Conservation (phyloP, 306 rosid species). For the Cyamopsis tetragonoloba region DNA sequence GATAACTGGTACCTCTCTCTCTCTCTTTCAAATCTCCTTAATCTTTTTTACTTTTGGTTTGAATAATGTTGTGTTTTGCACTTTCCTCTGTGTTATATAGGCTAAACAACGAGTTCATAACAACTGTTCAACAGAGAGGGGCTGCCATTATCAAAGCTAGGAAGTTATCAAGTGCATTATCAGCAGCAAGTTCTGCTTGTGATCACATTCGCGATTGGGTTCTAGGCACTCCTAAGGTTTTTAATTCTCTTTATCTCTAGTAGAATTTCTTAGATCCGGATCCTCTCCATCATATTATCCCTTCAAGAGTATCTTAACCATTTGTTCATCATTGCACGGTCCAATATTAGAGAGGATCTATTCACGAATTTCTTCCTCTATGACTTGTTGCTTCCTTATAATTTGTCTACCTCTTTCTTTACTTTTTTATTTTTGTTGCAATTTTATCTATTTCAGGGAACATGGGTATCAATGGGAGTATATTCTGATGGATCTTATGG, state of each 20-base stretch:
- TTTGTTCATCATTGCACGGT: too few species aligned
- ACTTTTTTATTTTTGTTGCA: slow-evolving; percentile 11
- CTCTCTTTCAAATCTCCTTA: neutral
- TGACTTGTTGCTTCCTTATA: neutral
- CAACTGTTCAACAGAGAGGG: slow-evolving; percentile 97
- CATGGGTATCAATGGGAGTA: slow-evolving; percentile 95
- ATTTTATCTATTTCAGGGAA: slow-evolving; percentile 43
- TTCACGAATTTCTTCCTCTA: slow-evolving; percentile 7
- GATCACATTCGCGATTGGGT: slow-evolving; percentile 98
- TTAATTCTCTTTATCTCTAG: slow-evolving; percentile 17
- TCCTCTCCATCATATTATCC: too few species aligned
- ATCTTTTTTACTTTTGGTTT: neutral
- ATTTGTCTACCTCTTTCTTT: neutral
- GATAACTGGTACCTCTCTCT: slow-evolving; percentile 54
- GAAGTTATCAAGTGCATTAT: slow-evolving; percentile 88
- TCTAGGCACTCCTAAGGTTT: slow-evolving; percentile 97
- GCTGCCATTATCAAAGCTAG: slow-evolving; percentile 99
- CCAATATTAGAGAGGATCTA: too few species aligned
- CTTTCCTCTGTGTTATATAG: too few species aligned
- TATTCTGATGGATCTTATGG: slow-evolving; percentile 91
- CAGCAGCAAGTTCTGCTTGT: slow-evolving; percentile 98
- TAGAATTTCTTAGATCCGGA: too few species aligned
- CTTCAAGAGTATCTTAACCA: too few species aligned
- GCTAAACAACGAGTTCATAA: slow-evolving; percentile 69
- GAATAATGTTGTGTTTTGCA: too few species aligned